Conservation (phyloP, 139 green algal species). For the Picochlorum sp. region DNA sequence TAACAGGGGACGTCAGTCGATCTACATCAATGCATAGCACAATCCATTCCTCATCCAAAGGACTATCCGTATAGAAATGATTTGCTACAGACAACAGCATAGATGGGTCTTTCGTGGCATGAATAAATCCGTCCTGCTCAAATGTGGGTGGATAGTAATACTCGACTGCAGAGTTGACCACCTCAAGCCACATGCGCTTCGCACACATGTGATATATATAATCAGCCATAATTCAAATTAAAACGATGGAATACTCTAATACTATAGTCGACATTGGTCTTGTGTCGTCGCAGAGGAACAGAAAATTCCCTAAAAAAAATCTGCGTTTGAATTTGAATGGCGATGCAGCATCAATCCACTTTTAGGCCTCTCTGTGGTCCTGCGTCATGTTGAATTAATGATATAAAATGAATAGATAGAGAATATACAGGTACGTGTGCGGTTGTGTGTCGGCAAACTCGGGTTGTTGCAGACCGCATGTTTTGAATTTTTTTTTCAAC, state of each 20-base stretch:
- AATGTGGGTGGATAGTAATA: slow-evolving; percentile 46
- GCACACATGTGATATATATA: slow-evolving; percentile 7
- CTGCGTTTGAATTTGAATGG: too few relatives aligned
- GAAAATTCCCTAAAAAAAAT: too few relatives aligned
- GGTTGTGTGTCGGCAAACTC: too few relatives aligned
- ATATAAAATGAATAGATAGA: too few relatives aligned
- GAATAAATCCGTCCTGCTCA: slow-evolving; percentile 59
- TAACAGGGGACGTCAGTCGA: slow-evolving; percentile 36
- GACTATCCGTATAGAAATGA: slow-evolving; percentile 50
- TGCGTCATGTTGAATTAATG: neutral
- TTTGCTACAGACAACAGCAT: slow-evolving; percentile 53
- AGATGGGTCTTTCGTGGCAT: slow-evolving; percentile 48
- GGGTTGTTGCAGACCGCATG: too few relatives aligned
- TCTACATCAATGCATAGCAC: slow-evolving; percentile 31
- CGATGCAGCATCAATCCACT: too few relatives aligned
- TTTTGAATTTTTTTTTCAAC: too few relatives aligned
- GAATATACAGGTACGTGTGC: too few relatives aligned
- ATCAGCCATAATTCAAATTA: neutral
- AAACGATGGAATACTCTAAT: too few relatives aligned
- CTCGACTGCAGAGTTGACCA: neutral
- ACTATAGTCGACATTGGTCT: too few relatives aligned
- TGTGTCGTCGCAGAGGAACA: too few relatives aligned
- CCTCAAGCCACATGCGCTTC: neutral
- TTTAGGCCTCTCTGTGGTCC: too few relatives aligned
- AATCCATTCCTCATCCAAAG: slow-evolving; percentile 23